Evolutionary conservation across 2,329 filamentous ascomycete genomes (phyloP), one percentile per base, ranked within the genome.

Genomic region (Sphaceloma murrayae): DNA sequence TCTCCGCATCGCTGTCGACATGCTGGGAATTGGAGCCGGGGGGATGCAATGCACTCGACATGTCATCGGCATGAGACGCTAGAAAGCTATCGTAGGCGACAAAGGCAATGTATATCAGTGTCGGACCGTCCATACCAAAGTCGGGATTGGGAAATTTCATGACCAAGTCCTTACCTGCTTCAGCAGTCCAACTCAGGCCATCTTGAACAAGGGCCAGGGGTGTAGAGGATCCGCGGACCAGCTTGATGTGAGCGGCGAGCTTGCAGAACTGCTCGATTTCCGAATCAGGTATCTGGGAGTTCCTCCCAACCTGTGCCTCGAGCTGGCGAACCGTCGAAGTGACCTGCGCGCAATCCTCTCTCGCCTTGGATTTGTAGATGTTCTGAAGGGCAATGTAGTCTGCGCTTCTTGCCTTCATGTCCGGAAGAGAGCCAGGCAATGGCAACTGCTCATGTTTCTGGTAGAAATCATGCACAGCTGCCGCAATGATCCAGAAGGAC

Each of bases 361-460:
- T 78, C 32, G 91, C 87, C 62, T 94, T 94, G 16, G 70, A 65
- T 64, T 94, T 95, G 75, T 96, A 98, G 48, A 96, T 77, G 54
- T 84, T 89, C 60, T 96, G 91, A 9, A 98, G 73, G 55, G 80
- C 73, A 52, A 98, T 82, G 66, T 98, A 98, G 50, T 93, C 82
- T 46, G 73, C 77, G 3, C 88, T 94, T 58, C 89, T 77, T 2
- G 91, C 87, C 67, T 98, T 98, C 91, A 98, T 98, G 61, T 98
- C 91, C 1, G 93, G 91, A 1, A 98, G 69, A 2, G 82, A 79
- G 9, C 91, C 93, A 0, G 88, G 82, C 0, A 98, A 69, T 11
- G 91, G 91, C 4, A 98, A 72, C 19, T 80, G 73, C 5, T 72
- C 67, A 58, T 95, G 78, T 45, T 77, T 77, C 7, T 74, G 62